These are phyloP conservation scores for Gossypium rotundifolium DNA, from an alignment of 345 rosid genomes.

Conservation along the genomic window DNA sequence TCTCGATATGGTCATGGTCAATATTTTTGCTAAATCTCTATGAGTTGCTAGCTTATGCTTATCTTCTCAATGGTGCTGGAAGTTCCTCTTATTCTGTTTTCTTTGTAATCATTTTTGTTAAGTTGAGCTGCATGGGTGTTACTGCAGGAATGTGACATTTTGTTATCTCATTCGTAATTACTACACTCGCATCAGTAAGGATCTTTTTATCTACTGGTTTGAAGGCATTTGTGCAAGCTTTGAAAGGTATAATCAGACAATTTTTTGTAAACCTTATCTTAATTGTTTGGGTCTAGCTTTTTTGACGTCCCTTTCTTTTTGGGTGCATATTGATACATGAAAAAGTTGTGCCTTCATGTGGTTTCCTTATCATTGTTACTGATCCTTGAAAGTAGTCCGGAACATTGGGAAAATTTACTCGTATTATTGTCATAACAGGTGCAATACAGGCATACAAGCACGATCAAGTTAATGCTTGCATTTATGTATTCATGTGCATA, in stretches of 20 bases:
- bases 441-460: background rate
- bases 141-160: constrained; percentile 74
- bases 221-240: constrained; percentile 69
- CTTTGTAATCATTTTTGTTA: background rate
- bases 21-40: background rate
- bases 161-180: constrained; percentile 58
- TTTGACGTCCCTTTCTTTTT: background rate
- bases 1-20: background rate
- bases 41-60: background rate
- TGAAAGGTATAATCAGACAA: constrained; percentile 50
- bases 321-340: background rate
- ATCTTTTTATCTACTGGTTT: constrained; percentile 67
- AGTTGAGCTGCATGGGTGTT: background rate
- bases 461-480: background rate
- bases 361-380: background rate
- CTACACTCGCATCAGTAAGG: constrained; percentile 48
- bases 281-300: background rate
- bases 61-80: background rate
- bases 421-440: background rate
- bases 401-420: background rate
- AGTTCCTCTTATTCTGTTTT: background rate
- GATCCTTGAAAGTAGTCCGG: background rate
- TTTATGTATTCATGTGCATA: background rate
- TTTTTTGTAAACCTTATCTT: background rate
- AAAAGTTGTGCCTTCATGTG: background rate